Evolutionary conservation across 768 basidiomycete species (phyloP).

Genomic region (Amanita rimosa): DNA sequence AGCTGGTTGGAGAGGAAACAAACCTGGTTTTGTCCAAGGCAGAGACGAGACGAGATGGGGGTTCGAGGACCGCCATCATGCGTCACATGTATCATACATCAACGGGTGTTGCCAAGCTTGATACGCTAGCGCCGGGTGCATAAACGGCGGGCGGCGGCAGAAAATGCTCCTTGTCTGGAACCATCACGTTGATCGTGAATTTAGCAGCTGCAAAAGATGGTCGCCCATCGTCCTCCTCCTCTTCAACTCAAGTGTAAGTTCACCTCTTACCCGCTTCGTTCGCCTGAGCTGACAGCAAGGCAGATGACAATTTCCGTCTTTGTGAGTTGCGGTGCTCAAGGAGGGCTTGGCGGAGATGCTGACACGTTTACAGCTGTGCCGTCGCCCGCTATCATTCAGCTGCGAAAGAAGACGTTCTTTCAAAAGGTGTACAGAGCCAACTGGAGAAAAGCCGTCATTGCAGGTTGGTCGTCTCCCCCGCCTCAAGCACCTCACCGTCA

Average conservation of each 20-base stretch:
- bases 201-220: background rate
- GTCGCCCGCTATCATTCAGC: slow-evolving; percentile 9
- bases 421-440: slow-evolving; percentile 25
- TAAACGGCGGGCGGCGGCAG: slow-evolving; percentile 3
- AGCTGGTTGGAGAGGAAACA: no score
- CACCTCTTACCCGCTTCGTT: background rate
- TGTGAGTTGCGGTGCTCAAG: background rate
- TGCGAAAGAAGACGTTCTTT: slow-evolving; percentile 20
- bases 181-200: slow-evolving; percentile 15
- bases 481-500: background rate
- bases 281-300: background rate
- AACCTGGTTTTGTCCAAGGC: no score
- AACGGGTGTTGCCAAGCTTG: slow-evolving; percentile 1
- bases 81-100: background rate
- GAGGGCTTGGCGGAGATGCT: background rate
- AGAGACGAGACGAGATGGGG: background rate
- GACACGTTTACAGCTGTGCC: background rate
- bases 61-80: background rate
- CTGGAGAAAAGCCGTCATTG: slow-evolving; percentile 30
- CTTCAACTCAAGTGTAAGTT: slow-evolving; percentile 29
- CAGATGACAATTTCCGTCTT: slow-evolving; percentile 24
- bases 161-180: slow-evolving; percentile 27
- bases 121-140: background rate
- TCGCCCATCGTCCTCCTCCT: slow-evolving; percentile 23
- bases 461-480: slow-evolving; percentile 15